Conservation (phyloP, 176 grass and related monocot genomes). For the Aechmea fasciata region DNA sequence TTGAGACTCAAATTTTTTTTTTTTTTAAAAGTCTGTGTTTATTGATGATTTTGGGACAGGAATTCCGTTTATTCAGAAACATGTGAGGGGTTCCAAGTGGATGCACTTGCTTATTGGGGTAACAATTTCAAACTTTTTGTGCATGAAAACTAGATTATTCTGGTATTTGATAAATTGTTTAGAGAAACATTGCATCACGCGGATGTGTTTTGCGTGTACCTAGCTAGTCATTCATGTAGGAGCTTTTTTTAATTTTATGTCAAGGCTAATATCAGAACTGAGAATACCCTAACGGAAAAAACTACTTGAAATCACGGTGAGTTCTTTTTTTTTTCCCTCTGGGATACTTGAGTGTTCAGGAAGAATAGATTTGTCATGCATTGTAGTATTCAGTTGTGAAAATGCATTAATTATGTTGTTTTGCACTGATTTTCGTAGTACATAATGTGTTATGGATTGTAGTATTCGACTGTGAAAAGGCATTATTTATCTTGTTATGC, state of each 20-base stretch:
- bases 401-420: not conserved
- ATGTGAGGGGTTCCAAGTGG: slow-evolving; percentile 83
- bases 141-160: not conserved
- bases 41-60: slow-evolving; percentile 24
- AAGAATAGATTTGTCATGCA: not conserved
- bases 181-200: not conserved
- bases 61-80: slow-evolving; percentile 83
- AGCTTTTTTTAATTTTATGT: no score
- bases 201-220: no score
- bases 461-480: not conserved
- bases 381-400: not conserved
- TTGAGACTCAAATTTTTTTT: not conserved
- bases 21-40: slow-evolving; percentile 5
- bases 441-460: not conserved
- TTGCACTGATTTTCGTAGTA: not conserved
- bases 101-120: slow-evolving; percentile 72
- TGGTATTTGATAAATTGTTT: not conserved
- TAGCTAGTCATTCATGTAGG: no score
- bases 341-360: not conserved
- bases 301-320: not conserved
- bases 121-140: slow-evolving; percentile 11
- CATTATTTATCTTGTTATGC: not conserved
- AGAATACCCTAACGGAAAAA: no score
- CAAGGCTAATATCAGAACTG: no score
- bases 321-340: not conserved